Conservation (phyloP, 2,329 filamentous ascomycete species). For the Xylariaceae sp. region DNA sequence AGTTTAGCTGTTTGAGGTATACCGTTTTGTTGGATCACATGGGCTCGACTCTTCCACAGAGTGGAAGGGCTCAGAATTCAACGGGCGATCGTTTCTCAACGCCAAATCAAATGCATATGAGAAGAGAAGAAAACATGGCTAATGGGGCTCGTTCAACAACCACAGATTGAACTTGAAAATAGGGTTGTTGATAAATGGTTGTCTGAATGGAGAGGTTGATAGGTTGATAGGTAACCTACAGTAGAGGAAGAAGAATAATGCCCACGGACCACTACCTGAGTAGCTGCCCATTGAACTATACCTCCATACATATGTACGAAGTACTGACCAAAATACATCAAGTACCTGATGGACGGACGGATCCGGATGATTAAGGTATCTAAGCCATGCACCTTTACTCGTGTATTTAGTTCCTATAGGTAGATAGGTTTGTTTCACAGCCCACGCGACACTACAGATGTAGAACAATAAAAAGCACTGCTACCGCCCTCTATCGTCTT, state of each 20-base stretch:
- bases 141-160: too few relatives aligned
- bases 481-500: neutral
- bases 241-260: neutral
- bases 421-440: neutral
- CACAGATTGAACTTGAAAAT: too few relatives aligned
- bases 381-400: neutral
- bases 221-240: too few relatives aligned
- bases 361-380: too few relatives aligned
- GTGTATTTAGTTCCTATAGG: neutral
- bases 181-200: too few relatives aligned
- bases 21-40: neutral
- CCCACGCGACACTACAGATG: neutral
- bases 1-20: constrained; percentile 2
- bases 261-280: neutral
- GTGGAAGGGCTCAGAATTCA: neutral
- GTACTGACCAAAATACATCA: too few relatives aligned
- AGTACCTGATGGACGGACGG: too few relatives aligned
- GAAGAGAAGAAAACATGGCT: too few relatives aligned
- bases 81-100: neutral
- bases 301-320: too few relatives aligned
- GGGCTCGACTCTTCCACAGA: neutral
- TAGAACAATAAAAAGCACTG: neutral
- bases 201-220: too few relatives aligned
- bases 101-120: neutral
- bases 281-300: constrained; percentile 1